Evolutionary conservation across 2,329 filamentous ascomycete genomes (phyloP).

Genomic region (Scytalidium sp.): DNA sequence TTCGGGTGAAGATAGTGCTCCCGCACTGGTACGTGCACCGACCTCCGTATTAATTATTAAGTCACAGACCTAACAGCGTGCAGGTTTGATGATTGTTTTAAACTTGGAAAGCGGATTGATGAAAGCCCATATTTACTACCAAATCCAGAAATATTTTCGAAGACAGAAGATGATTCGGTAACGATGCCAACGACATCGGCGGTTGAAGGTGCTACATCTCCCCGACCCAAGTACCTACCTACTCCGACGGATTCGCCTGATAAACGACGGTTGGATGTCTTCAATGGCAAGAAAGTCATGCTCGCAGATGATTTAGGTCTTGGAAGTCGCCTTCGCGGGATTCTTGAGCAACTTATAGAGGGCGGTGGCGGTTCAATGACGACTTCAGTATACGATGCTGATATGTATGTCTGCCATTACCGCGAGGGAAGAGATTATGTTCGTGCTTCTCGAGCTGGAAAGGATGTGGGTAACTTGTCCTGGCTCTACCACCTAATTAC

Average conservation of each 20-base stretch:
- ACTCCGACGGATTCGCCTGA: slow-evolving; percentile 40
- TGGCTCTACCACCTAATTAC: slow-evolving; percentile 95
- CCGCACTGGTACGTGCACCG: slow-evolving; percentile 77
- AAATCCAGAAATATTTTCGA: slow-evolving; percentile 76
- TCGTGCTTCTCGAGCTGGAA: slow-evolving; percentile 69
- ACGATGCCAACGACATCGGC: slow-evolving; percentile 55
- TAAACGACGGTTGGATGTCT: slow-evolving; percentile 64
- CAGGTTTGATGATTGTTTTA: slow-evolving; percentile 96
- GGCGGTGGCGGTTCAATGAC: slow-evolving; percentile 70
- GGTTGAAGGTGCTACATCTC: slow-evolving; percentile 64
- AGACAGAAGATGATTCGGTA: slow-evolving; percentile 52
- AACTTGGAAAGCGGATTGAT: slow-evolving; percentile 85
- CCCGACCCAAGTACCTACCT: slow-evolving; percentile 36
- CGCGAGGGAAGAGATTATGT: slow-evolving; percentile 79
- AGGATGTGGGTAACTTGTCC: slow-evolving; percentile 85
- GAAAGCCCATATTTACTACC: slow-evolving; percentile 85
- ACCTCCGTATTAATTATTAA: neutral
- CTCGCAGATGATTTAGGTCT: slow-evolving; percentile 74
- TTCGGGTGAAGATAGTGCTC: slow-evolving; percentile 78
- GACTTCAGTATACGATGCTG: slow-evolving; percentile 62
- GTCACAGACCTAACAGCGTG: slow-evolving; percentile 18
- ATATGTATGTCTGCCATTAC: slow-evolving; percentile 85
- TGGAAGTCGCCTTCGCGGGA: slow-evolving; percentile 59
- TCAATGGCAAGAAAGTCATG: slow-evolving; percentile 74
- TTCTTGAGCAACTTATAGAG: slow-evolving; percentile 68